Evolutionary conservation across 345 rosid species (phyloP), one percentile per base, ranked within the genome.

Genomic region (Sisymbrium altissimum): DNA sequence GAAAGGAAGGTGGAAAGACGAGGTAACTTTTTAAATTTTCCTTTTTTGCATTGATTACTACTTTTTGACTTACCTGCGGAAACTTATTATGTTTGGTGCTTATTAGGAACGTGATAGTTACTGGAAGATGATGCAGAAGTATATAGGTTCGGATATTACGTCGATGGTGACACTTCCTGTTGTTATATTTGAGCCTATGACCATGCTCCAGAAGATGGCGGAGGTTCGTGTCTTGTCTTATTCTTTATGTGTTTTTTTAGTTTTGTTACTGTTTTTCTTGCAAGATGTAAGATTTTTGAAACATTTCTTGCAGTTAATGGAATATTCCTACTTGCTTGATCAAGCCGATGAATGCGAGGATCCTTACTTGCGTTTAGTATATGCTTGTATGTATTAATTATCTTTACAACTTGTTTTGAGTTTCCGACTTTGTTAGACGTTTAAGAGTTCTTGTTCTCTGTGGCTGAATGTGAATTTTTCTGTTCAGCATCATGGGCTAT

Each of bases 131-230:
- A 89, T 94, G 97, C 98, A 91, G 52, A 92, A 87, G 9, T 89
- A 94, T 66, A 78, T 91, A 52, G 97, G 97, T 6, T 82, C 97
- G 9, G 97, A 94, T 78, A 79, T 91, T 33, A 89, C 98, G 5
- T 91, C 98, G 12, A 84, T 94, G 98, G 97, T 92, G 72, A 94
- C 97, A 13, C 96, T 94, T 81, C 97, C 98, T 50, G 98, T 91
- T 27, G 62, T 86, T 61, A 87, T 91, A 73, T 89, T 94, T 74
- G 97, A 94, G 80, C 97, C 97, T 15, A 87, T 89, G 95, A 88
- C 98, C 49, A 94, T 89, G 97, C 85, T 91, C 53, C 98, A 87
- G 86, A 94, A 84, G 79, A 87, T 94, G 92, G 91, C 98, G 2
- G 97, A 94, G 97, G 97, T 94, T 64, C 66, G 83, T 64, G 35